A percentile compares a stretch with the other conserved stretches of the same genome.
phyloP scores from a whole-genome alignment of 1,139 yeast species.

The Zygosaccharomyces pseudobailii region DNA sequence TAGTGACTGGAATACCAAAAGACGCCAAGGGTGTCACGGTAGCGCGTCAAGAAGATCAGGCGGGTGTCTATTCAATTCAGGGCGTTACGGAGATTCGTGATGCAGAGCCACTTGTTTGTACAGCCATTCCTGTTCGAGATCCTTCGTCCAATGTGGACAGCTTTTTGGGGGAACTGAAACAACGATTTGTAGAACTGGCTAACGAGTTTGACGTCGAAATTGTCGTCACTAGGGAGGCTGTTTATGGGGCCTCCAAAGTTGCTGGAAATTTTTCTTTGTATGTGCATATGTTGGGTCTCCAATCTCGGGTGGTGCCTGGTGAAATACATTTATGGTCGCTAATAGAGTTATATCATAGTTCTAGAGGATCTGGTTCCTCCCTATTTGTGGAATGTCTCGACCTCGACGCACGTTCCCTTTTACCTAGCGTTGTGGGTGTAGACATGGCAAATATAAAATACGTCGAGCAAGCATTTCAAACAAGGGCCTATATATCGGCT shows the following conservation, averaged over 20 bases:
- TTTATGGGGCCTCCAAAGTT: slow-evolving; percentile 3
- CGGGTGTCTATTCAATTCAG: slow-evolving; percentile 1
- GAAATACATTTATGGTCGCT: slow-evolving; percentile 11
- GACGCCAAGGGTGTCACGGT: slow-evolving; percentile 1
- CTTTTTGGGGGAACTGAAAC: slow-evolving; percentile 5
- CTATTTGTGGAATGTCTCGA: slow-evolving; percentile 14
- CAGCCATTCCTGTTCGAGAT: slow-evolving; percentile 3
- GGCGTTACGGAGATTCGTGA: slow-evolving; percentile 14
- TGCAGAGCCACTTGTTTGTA: slow-evolving; percentile 8
- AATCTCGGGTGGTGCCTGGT: slow-evolving; percentile 13
- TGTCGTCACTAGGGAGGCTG: slow-evolving; percentile 8
- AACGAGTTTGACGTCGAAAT: slow-evolving; percentile 18
- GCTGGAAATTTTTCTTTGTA: not conserved
- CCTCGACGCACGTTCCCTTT: slow-evolving; percentile 10
- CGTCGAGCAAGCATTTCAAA: slow-evolving; percentile 11
- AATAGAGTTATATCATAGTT: slow-evolving; percentile 7
- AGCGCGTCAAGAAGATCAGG: not conserved
- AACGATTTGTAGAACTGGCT: slow-evolving; percentile 7
- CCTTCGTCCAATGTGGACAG: not conserved
- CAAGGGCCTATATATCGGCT: slow-evolving; percentile 17
- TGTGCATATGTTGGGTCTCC: slow-evolving; percentile 12
- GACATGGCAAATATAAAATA: slow-evolving; percentile 18
- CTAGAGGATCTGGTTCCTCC: not conserved
- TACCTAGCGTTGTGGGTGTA: slow-evolving; percentile 16
- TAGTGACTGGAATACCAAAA: not conserved